Evolutionary conservation across 176 grass and related monocot species (phyloP).

Genomic region (Eragrostis nindensis): DNA sequence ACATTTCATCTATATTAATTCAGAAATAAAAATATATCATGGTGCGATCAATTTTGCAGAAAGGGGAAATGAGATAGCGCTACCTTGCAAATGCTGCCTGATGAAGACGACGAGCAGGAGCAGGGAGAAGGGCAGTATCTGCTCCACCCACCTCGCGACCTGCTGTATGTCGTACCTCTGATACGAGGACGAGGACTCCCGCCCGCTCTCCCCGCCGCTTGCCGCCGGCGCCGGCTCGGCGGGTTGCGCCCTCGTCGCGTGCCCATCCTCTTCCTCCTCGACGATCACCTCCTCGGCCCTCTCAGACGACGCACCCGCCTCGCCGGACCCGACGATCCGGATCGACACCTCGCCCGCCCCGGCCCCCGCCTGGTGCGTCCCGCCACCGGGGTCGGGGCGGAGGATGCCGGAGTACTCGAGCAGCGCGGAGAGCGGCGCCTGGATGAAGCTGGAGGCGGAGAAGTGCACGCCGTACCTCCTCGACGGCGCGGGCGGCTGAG

Average conservation of each 20-base stretch:
- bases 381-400: constrained; percentile 44
- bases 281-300: constrained; percentile 40
- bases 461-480: constrained; percentile 86
- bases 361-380: constrained; percentile 10
- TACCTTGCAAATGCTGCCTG: constrained; percentile 96
- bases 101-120: constrained; percentile 97
- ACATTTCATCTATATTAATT: not conserved
- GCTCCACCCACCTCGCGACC: constrained; percentile 94
- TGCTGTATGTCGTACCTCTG: constrained; percentile 99
- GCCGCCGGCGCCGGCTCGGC: not conserved
- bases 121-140: constrained; percentile 96
- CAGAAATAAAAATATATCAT: not conserved
- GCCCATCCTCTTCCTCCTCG: constrained; percentile 37
- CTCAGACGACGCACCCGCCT: constrained; percentile 45
- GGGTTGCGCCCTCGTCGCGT: not conserved
- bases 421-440: constrained; percentile 83
- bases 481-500: constrained; percentile 39
- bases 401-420: constrained; percentile 94
- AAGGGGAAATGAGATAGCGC: not conserved
- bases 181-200: constrained; percentile 55
- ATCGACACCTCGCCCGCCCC: constrained; percentile 81
- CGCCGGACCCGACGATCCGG: constrained; percentile 76
- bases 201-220: constrained; percentile 24
- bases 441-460: constrained; percentile 86
- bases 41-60: not conserved